These are phyloP conservation scores for Backusella circina DNA, from an alignment of 192 early-diverging fungal species.

Conservation along the genomic window DNA sequence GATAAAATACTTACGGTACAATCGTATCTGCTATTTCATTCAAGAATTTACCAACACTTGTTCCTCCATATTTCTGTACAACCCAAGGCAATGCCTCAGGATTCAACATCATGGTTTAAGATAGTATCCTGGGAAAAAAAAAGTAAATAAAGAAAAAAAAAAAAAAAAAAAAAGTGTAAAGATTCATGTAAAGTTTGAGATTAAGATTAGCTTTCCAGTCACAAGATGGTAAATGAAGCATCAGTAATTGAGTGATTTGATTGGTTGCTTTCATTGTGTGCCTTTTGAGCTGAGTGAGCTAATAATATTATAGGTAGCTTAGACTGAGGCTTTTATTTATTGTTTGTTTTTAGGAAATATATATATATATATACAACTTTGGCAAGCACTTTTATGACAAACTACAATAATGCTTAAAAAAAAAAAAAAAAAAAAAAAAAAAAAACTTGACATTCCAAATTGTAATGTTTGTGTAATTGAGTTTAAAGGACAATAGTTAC, in stretches of 20 bases:
- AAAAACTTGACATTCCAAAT: too few species aligned
- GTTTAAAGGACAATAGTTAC: too few species aligned
- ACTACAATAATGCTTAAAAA: too few species aligned
- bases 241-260: neutral
- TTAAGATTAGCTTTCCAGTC: neutral
- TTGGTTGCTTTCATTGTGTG: neutral
- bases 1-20: constrained; percentile 62
- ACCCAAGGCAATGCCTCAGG: constrained; percentile 39
- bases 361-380: neutral
- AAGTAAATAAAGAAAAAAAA: neutral
- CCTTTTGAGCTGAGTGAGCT: neutral
- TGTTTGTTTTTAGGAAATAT: neutral
- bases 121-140: neutral
- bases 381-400: too few species aligned
- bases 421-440: too few species aligned
- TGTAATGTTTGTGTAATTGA: too few species aligned
- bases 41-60: constrained; percentile 79
- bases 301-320: neutral
- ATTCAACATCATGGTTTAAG: neutral
- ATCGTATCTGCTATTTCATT: constrained; percentile 59
- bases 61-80: constrained; percentile 88
- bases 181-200: neutral
- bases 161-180: neutral
- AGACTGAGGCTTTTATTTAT: neutral
- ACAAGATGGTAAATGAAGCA: neutral